Evolutionary conservation across 257 asterid genomes (phyloP), one percentile per base, ranked within the genome.

Genomic region (Salvia hispanica): DNA sequence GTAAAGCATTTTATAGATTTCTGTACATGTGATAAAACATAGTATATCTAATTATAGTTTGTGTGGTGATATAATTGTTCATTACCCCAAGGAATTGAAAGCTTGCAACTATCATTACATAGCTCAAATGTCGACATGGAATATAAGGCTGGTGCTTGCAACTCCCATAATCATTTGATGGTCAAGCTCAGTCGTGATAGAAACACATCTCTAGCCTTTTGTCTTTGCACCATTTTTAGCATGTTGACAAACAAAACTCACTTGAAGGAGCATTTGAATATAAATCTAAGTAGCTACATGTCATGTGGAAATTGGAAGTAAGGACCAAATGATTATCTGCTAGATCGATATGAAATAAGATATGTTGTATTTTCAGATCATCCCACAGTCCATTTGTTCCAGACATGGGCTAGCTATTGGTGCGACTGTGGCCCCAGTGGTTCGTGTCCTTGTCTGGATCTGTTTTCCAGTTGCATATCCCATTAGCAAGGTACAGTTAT

Each of bases 391-490:
- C 44, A 85, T 91, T 76, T 94, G 99, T 84, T 71, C 98, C 51
- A 87, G 98, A 76, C 80, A 94, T 76, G 99, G 99, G 67, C 81
- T 94, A 76, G 96, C 94, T 39, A 89, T 94, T 44, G 99, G 99
- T 72, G 98, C 98, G 42, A 58, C 90, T 40, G 80, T 85, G 68
- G 83, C 92, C 36, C 96, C 98, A 28, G 39, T 88, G 53, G 99
- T 94, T 37, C 96, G 92, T 25, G 69, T 85, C 74, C 96, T 94
- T 59, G 99, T 94, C 68, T 91, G 92, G 84, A 82, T 94, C 71
- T 88, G 98, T 74, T 91, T 83, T 71, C 99, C 99, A n/a, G 77
- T 94, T 67, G 98, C 99, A 36, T 94, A 84, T 80, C 99, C 99
- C 12, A 94, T 91, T 73, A 91, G 98, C 95, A 94, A 91, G 96